These are phyloP conservation scores for Xylaria palmicola DNA, from an alignment of 495 filamentous ascomycete species.

Conservation along the genomic window DNA sequence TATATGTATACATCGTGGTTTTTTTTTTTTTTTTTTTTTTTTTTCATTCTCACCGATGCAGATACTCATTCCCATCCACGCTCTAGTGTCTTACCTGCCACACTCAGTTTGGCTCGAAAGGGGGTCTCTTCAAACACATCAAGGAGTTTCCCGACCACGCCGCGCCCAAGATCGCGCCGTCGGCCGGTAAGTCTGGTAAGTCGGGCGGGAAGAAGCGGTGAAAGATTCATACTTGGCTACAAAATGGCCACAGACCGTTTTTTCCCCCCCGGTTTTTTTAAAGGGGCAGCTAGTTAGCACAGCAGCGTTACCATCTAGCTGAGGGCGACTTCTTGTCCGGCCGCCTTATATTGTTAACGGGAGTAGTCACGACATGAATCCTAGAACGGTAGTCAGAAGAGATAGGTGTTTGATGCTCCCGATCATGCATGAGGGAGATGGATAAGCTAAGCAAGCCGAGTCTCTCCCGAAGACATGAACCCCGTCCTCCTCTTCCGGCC, in stretches of 20 bases:
- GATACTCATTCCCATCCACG: slow-evolving; percentile 15
- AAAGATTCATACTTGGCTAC: too few species aligned
- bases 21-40: too few species aligned
- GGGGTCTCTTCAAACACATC: slow-evolving; percentile 72
- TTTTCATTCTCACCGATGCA: too few species aligned
- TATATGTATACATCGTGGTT: too few species aligned
- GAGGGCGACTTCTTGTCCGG: not conserved
- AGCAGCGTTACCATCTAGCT: not conserved
- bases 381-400: not conserved
- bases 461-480: not conserved
- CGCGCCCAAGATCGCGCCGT: slow-evolving; percentile 40
- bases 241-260: too few species aligned
- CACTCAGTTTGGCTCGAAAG: slow-evolving; percentile 62
- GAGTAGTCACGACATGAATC: too few species aligned
- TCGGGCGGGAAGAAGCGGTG: slow-evolving; percentile 40
- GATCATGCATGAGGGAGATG: not conserved
- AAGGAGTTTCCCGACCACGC: slow-evolving; percentile 59
- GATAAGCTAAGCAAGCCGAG: not conserved
- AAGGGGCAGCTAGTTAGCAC: not conserved
- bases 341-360: not conserved
- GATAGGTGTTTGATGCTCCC: not conserved
- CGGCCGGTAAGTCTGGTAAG: slow-evolving; percentile 21
- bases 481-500: not conserved
- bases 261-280: too few species aligned
- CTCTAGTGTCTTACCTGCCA: slow-evolving; percentile 62